These are phyloP conservation scores for Hanseniaspora lindneri DNA, from an alignment of 805 yeast species.

Conservation along the genomic window DNA sequence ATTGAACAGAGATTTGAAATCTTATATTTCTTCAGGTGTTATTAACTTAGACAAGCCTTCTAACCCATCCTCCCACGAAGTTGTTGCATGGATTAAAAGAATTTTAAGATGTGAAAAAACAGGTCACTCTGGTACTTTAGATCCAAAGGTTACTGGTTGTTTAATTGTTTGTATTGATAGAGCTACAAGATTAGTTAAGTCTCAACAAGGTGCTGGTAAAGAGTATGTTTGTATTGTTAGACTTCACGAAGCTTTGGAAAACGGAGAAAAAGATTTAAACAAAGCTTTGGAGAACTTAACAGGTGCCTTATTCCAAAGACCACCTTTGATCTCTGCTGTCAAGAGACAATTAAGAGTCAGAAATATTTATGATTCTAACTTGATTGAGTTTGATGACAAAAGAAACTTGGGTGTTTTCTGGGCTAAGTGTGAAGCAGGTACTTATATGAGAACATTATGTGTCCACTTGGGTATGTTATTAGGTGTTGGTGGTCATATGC, in stretches of 20 bases:
- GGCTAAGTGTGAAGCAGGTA: slow-evolving; percentile 99
- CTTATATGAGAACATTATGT: slow-evolving; percentile 98
- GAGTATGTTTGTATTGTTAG: slow-evolving; percentile 97
- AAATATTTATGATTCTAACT: slow-evolving; percentile 90
- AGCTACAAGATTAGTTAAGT: slow-evolving; percentile 94
- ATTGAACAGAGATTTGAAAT: slow-evolving; percentile 80
- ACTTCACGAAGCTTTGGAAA: slow-evolving; percentile 84
- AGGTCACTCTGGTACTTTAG: slow-evolving; percentile 98
- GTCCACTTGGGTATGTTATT: slow-evolving; percentile 96
- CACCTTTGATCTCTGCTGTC: slow-evolving; percentile 96
- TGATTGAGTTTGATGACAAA: slow-evolving; percentile 92
- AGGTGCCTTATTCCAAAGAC: slow-evolving; percentile 98
- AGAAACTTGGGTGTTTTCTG: slow-evolving; percentile 96
- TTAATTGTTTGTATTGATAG: slow-evolving; percentile 95
- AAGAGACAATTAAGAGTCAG: slow-evolving; percentile 97
- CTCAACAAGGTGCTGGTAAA: slow-evolving; percentile 99
- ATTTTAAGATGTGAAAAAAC: slow-evolving; percentile 92
- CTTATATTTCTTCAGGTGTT: slow-evolving; percentile 87
- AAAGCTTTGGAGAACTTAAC: slow-evolving; percentile 86
- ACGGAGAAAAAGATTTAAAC: slow-evolving; percentile 68
- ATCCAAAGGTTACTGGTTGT: slow-evolving; percentile 98
- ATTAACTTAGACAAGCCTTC: slow-evolving; percentile 96
- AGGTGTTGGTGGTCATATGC: slow-evolving; percentile 99
- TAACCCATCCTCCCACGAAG: slow-evolving; percentile 97
- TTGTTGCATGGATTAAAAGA: slow-evolving; percentile 97